These are phyloP conservation scores for Globisporangium radiosum DNA, from an alignment of 352 stramenopile genomes.

Conservation along the genomic window DNA sequence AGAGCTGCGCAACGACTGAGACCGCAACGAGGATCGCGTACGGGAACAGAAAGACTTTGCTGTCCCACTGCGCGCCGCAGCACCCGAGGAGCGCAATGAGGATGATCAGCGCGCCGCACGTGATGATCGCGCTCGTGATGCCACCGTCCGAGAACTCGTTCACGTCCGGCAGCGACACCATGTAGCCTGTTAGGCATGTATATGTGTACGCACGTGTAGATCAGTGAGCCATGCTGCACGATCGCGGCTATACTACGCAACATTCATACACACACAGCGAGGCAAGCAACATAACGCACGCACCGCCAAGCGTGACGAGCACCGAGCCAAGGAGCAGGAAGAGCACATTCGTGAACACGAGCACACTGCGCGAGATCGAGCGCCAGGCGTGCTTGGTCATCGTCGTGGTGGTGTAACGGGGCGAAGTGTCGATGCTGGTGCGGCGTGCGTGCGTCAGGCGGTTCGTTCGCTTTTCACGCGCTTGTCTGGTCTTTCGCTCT, in stretches of 20 bases:
- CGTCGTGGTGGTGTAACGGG: neutral
- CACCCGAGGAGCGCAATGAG: constrained; percentile 71
- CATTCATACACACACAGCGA: too few relatives aligned
- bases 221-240: neutral
- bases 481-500: too few relatives aligned
- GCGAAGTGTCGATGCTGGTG: neutral
- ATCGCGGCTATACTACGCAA: too few relatives aligned
- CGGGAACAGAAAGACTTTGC: constrained; percentile 80
- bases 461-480: neutral
- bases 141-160: constrained; percentile 77
- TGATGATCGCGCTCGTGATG: constrained; percentile 76
- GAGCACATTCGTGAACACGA: constrained; percentile 87
- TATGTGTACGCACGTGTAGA: constrained; percentile 5
- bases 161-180: constrained; percentile 70
- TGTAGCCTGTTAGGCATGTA: constrained; percentile 43
- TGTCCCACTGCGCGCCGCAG: constrained; percentile 80
- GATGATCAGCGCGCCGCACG: constrained; percentile 70
- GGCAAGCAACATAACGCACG: neutral
- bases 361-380: constrained; percentile 64
- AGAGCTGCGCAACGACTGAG: constrained; percentile 72
- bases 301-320: constrained; percentile 74
- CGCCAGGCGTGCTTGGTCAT: constrained; percentile 60
- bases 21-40: constrained; percentile 75
- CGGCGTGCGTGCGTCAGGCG: neutral
- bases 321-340: constrained; percentile 79